Evolutionary conservation across 805 yeast species (phyloP).

Genomic region (Ogataea wickerhamii): DNA sequence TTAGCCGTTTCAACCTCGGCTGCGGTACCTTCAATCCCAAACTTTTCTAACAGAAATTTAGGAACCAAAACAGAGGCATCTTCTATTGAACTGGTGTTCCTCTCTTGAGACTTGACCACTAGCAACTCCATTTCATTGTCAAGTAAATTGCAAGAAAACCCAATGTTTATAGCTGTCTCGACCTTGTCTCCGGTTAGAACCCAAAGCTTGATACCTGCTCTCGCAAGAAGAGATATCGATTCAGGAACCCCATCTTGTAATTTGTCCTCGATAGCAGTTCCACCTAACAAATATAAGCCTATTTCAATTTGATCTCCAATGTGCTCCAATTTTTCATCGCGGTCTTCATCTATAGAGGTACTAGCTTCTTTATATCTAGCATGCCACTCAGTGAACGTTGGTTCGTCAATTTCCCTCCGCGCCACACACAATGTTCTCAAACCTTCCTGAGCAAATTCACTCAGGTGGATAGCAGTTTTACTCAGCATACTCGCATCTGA

Average conservation of each 20-base stretch:
- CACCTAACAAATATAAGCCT: conserved; percentile 58
- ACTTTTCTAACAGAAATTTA: conserved; percentile 45
- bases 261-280: conserved; percentile 80
- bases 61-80: conserved; percentile 34
- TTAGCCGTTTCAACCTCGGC: conserved; percentile 48
- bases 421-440: conserved; percentile 74
- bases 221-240: conserved; percentile 58
- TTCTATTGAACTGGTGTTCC: conserved; percentile 23
- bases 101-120: conserved; percentile 44
- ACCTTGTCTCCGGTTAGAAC: conserved; percentile 80
- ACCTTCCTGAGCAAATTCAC: conserved; percentile 73
- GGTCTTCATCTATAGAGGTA: conserved; percentile 47
- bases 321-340: conserved; percentile 54
- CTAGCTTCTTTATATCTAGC: conserved; percentile 55
- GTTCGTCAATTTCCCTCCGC: conserved; percentile 44
- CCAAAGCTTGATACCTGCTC: conserved; percentile 80
- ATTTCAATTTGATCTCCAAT: conserved; percentile 59
- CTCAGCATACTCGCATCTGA: conserved; percentile 44
- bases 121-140: conserved; percentile 66
- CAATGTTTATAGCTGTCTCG: conserved; percentile 82
- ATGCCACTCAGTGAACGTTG: conserved; percentile 52
- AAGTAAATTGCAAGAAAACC: conserved; percentile 71
- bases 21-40: conserved; percentile 41
- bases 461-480: conserved; percentile 60
- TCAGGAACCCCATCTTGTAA: conserved; percentile 78